Evolutionary conservation across 2,329 filamentous ascomycete genomes (phyloP).

Genomic region (Helotiales sp.): DNA sequence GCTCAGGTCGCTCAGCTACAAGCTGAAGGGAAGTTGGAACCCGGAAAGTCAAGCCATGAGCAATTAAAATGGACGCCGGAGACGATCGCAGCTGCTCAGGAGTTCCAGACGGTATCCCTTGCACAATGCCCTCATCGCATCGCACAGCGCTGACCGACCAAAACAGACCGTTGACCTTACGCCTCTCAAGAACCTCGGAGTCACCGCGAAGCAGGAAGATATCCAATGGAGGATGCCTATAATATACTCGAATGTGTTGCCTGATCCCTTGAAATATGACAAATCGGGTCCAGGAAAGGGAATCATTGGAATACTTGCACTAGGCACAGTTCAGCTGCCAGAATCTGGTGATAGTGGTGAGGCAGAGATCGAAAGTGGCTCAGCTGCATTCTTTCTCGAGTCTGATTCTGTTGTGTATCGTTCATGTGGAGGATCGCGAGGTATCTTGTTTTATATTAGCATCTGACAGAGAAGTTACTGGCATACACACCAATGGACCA

Average conservation of each 20-base stretch:
- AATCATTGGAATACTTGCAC: conserved; percentile 27
- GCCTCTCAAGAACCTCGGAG: conserved; percentile 3
- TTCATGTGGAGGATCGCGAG: conserved; percentile 24
- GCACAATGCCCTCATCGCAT: neutral
- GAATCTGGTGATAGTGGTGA: conserved; percentile 20
- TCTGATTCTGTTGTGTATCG: conserved; percentile 26
- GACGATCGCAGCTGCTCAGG: conserved; percentile 4
- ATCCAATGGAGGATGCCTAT: conserved; percentile 13
- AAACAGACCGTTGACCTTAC: conserved; percentile 11
- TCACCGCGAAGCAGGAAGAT: neutral
- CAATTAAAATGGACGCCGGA: conserved; percentile 8
- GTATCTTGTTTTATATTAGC: conserved; percentile 27
- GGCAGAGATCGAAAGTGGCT: conserved; percentile 14
- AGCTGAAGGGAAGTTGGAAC: conserved; percentile 4
- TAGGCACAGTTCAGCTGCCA: conserved; percentile 25
- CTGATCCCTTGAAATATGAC: conserved; percentile 17
- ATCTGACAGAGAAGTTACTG: neutral
- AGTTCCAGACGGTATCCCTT: neutral
- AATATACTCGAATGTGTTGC: conserved; percentile 25
- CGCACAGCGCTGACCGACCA: neutral
- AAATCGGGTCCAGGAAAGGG: conserved; percentile 12
- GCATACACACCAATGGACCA: neutral
- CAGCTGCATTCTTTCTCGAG: conserved; percentile 22
- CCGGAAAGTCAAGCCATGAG: conserved; percentile 2
- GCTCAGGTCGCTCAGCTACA: neutral